These are phyloP conservation scores for Aspergillus fijiensis DNA, from an alignment of 2,329 filamentous ascomycete species.

Conservation along the genomic window DNA sequence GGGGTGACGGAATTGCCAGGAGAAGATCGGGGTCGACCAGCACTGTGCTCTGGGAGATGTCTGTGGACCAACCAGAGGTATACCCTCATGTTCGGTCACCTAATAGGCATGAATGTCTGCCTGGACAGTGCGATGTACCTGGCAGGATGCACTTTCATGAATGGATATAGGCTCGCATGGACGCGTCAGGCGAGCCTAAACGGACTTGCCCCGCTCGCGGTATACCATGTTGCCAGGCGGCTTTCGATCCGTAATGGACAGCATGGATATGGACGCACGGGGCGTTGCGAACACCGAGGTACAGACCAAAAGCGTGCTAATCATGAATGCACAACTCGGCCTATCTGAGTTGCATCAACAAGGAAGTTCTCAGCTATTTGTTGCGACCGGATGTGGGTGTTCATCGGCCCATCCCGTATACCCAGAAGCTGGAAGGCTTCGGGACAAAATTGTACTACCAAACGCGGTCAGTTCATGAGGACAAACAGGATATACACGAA, in stretches of 20 bases:
- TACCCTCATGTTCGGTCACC: neutral
- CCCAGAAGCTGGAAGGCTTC: neutral
- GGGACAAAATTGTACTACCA: constrained; percentile 1
- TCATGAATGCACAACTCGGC: neutral
- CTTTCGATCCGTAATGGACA: neutral
- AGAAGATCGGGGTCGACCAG: neutral
- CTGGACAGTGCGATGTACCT: neutral
- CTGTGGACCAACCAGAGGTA: neutral
- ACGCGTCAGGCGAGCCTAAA: neutral
- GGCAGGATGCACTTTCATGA: neutral
- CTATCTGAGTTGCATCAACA: neutral
- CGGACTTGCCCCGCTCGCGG: neutral
- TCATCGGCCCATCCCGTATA: neutral
- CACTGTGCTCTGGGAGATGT: neutral
- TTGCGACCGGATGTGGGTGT: neutral
- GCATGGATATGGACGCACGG: neutral
- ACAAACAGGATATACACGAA: neutral
- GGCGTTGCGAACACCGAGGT: neutral
- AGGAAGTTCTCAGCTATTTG: neutral
- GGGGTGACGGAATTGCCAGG: neutral
- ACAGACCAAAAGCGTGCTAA: neutral
- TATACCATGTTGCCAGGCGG: neutral
- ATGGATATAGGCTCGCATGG: neutral
- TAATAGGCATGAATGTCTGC: neutral
- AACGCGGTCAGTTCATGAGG: constrained; percentile 3